Evolutionary conservation across 176 grass and related monocot species (phyloP), one percentile per base, ranked within the genome.

Genomic region (Pontederia paniculata): DNA sequence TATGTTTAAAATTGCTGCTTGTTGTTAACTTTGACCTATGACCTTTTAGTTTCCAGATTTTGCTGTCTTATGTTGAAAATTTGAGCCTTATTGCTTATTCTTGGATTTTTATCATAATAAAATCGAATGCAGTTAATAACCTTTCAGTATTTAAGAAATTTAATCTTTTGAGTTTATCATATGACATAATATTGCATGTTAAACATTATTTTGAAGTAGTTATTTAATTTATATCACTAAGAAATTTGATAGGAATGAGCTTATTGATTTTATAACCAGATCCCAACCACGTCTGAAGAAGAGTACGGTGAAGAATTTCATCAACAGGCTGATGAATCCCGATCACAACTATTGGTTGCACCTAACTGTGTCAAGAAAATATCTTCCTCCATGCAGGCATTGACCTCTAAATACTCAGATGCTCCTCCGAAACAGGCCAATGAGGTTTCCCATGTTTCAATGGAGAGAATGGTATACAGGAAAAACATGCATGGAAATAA

Each of bases 391-490:
- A 62, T 86, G 43, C 82, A 67, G 54, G 80, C 81, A 82, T 70
- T 64, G 49, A 70, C 79, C 58, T 88, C 85, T 48, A 86, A 78
- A 80, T 67, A 79, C 25, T 83, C 78, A 4, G 90, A 67, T 72
- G 63, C 80, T 9, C 23, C 54, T 12, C 80, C 76, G 76, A 89
- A 76, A 65, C 28, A 41, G 53, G 73, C 65, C 69, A 86, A 52
- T 56, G 83, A 83, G 52, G 66, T 62, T 55, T 55, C 45, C 73
- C 55, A 25, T 59, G 76, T 63, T 65, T 55, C 46, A 46, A 68
- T 57, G 16, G 41, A 83, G 22, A 62, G 64, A 31, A 43, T 66
- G 37, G 10, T 54, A 25, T 44, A 18, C 9, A 42, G 18, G 65
- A 44, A 37, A 41, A 80, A 77, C 59, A 76, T 64, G 23, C 57